Base-by-base conservation (phyloP, 73 alveolate genomes). In the Tetrahymena thermophila region DNA sequence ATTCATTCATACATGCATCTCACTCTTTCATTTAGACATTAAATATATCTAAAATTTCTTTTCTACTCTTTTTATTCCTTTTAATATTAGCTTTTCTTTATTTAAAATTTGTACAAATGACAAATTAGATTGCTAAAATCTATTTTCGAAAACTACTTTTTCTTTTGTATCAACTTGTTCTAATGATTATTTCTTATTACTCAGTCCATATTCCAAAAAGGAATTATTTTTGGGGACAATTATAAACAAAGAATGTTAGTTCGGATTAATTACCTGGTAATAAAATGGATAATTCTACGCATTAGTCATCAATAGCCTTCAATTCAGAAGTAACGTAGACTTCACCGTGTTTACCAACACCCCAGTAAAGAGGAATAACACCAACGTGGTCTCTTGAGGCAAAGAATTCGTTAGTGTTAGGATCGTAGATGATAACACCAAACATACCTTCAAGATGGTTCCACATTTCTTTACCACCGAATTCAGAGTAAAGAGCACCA, bases 381-480 rank as follows among this genome's bases (percentile, higher is more conserved):
- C 98, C 98, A 17, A 97, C 97, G 35, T 96, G 98, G 94, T 97
- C 98, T 95, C 98, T 94, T n/a, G 97, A 98, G 37, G 95, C 96
- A 44, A 84, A 94, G 35, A 35, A 89, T 56, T 43, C 84, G 34
- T 96, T 94, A 21, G 93, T 96, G 35, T 95, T 95, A 58, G 83
- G 96, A 57, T 97, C 98, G 43, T 94, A 71, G 55, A 97, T 56
- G 38, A 97, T 85, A 40, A 97, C 93, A 21, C 98, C 96, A 55
- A 93, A 96, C 96, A 94, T 94, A 35, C 98, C 98, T 95, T 97
- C 98, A 93, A 97, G 96, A 23, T 95, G 94, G 56, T 94, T 85
- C 96, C 96, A 93, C 57, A 96, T 94, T 55, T 93, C 85, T 11
- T 56, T 56, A 35, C 95, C 94, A 34, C 98, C 97, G 96, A 94